Base-by-base conservation (phyloP, 306 rosid species). In the Echinosophora koreensis region DNA sequence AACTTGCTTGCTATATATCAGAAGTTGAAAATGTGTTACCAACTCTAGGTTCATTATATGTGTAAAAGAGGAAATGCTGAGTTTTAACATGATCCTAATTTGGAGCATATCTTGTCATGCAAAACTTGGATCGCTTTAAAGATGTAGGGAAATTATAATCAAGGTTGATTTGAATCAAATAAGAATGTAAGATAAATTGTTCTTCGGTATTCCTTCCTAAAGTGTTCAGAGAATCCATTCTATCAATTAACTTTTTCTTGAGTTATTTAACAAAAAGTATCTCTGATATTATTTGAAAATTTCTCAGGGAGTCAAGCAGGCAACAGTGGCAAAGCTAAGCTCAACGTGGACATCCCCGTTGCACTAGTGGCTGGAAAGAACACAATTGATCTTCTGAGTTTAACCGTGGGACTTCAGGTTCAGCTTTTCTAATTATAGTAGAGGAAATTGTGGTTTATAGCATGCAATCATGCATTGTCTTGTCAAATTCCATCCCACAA, bases 401-500 rank as follows among this genome's bases (percentile, higher is more conserved):
- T 92, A 82, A 96, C 99, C 4, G 97, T 96, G 34, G 98, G 98
- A 76, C 99, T 96, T 87, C 93, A 92, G 99, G 99, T 96, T 84
- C 65, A 78, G 28, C 9, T 55, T 80, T 77, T 37, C 62, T 32
- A 34, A 59, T 30, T 18, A 41, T 58, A 66, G 17, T 62, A 66
- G 12, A 77, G 69, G 50, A 79, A 69, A 62, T 59, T 61, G 4
- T 41, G 5, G 5, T 75, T 78, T 78, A 65, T 75, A 30, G 32
- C 18, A 6, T 51, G 67, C 60, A 77, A 41, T 61, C 61, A 41
- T 68, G 44, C 71, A 55, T 55, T 74, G 17, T 16, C 47, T 49
- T 52, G 34, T 74, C 44, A 67, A 38, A 30, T 63, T 39, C 38
- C 41, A 32, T n/a, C 72, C 14, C 9, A 17, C 65, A 35, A 42